A percentile compares a stretch with the other conserved stretches of the same genome.
Evolutionary conservation across 139 green algal species (phyloP).

Genomic region (Chlorella sp.): DNA sequence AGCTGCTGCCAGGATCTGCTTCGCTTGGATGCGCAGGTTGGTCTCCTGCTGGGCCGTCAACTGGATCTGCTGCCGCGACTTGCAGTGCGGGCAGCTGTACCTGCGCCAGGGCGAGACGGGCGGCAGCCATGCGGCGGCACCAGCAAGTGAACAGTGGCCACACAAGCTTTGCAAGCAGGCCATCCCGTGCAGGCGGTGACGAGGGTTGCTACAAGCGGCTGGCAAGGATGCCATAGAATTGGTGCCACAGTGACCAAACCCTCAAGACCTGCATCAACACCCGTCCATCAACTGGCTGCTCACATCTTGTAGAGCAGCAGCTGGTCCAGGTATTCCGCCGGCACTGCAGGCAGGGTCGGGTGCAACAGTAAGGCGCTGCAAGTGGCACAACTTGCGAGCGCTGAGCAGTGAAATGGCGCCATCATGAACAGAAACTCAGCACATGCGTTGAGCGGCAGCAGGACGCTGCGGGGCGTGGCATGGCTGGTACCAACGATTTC

Average conservation of each 20-base stretch:
- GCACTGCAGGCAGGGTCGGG: not conserved
- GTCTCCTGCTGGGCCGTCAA: constrained; percentile 41
- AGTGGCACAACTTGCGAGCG: not conserved
- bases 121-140: not conserved
- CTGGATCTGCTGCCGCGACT: constrained; percentile 27
- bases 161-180: too few relatives aligned
- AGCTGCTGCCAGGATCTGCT: constrained; percentile 8
- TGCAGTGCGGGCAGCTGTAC: constrained; percentile 51
- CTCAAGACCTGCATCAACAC: too few relatives aligned
- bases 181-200: too few relatives aligned
- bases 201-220: too few relatives aligned
- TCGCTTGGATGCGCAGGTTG: constrained; percentile 11
- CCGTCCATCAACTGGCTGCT: not conserved
- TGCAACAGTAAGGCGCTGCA: not conserved
- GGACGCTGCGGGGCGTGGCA: not conserved
- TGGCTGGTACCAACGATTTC: too few relatives aligned
- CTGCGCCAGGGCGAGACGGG: too few relatives aligned
- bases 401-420: not conserved
- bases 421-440: not conserved
- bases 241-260: too few relatives aligned
- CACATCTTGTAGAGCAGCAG: constrained; percentile 9
- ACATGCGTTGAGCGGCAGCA: not conserved
- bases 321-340: not conserved
- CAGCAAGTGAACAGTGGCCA: not conserved
- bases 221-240: too few relatives aligned